Base-by-base conservation (phyloP, 768 basidiomycete species). In the Termitomyces sp. region DNA sequence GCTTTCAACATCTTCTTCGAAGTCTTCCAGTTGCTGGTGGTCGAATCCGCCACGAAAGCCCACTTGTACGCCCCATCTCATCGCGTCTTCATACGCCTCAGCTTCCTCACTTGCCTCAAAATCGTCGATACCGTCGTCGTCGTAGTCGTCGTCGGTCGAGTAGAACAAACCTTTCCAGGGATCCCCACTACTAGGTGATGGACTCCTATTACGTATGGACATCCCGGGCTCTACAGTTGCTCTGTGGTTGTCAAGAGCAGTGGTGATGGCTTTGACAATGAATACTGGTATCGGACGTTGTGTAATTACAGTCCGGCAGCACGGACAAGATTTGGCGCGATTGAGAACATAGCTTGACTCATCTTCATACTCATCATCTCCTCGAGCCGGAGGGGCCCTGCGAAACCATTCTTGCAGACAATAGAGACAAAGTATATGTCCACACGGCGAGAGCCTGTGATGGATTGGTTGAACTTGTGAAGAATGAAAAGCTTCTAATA, bases 391-490 rank as follows among this genome's bases (percentile, higher is more conserved):
- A 3, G 88, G 88, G 3, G 88, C 87, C 54, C 82, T 80, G 59
- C 83, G 81, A 72, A 91, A 91, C 89, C 89, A 91, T 63, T 86
- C 83, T 69, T 88, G 86, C 9, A 91, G 80, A 64, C 89, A 91
- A 3, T 66, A 63, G 30, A 87, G 77, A 58, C 89, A 91, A n/a
- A 88, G 75, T n/a, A 88, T 79, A 63, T 91, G 89, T 1, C 89
- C 89, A 65, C 89, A 91, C 0, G 89, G 89, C 1, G 87, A 80
- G 46, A 91, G 76, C 2, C 89, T 89, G 54, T 55, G 64, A 50
- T 63, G 63, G 24, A 59, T 64, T 50, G 13, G 44, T 39, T 49
- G 61, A 59, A 57, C 18, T 37, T 7, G 47, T 0, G 4, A 42
- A 20, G 39, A 34, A 51, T 34, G 22, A 8, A 5, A 16, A 7